Conservation (phyloP, 306 rosid species). For the Myrica gale region DNA sequence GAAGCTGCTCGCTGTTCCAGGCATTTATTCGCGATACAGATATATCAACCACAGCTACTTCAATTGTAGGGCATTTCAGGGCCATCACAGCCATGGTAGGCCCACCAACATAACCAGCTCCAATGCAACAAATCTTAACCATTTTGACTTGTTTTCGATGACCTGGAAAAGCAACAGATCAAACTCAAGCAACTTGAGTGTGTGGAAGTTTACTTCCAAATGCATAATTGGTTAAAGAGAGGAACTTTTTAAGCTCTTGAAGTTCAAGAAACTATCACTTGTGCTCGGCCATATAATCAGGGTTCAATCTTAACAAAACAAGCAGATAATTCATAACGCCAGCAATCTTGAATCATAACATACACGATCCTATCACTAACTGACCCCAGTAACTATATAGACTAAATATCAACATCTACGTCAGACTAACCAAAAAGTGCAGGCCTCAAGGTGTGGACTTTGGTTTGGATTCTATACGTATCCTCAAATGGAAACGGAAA, state of each 20-base stretch:
- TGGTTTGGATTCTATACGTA: not conserved
- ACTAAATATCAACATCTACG: not conserved
- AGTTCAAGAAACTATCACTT: not conserved
- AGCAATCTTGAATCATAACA: not conserved
- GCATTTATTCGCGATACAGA: constrained; percentile 46
- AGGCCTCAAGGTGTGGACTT: not conserved
- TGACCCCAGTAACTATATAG: not conserved
- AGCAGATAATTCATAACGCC: not conserved
- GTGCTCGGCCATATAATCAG: not conserved
- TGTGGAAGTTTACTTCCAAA: not conserved
- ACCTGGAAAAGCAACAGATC: constrained; percentile 27
- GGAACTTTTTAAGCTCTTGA: constrained; percentile 1
- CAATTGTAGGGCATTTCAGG: constrained; percentile 56
- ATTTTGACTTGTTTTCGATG: constrained; percentile 39
- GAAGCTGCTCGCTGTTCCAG: constrained; percentile 67
- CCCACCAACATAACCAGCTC: constrained; percentile 95
- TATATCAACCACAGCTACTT: constrained; percentile 62
- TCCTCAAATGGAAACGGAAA: not conserved
- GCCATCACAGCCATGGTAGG: constrained; percentile 97
- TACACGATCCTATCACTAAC: not conserved
- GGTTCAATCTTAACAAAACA: not conserved
- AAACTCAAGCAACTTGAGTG: constrained; percentile 8
- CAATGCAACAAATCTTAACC: constrained; percentile 97
- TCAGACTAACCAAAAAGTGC: not conserved
- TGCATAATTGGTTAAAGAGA: not conserved